phyloP scores from a whole-genome alignment of 2,329 filamentous ascomycete species.

The Penicillium sp. region DNA sequence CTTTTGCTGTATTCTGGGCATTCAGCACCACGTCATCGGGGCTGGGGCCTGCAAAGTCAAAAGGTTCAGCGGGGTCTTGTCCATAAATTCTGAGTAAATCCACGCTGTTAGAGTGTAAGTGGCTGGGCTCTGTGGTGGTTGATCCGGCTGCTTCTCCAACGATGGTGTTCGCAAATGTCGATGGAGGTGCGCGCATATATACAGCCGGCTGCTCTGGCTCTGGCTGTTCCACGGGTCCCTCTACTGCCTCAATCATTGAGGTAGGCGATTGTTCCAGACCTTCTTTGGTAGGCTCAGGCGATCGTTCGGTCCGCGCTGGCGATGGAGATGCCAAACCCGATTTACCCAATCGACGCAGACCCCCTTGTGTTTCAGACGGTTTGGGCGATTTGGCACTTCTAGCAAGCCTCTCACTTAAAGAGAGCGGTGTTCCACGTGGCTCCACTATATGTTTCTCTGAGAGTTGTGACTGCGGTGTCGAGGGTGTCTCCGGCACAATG shows the following conservation, averaged over 20 bases:
- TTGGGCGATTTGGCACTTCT: conserved; percentile 30
- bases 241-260: conserved; percentile 5
- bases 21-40: conserved; percentile 85
- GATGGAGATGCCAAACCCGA: conserved; percentile 14
- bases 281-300: conserved; percentile 18
- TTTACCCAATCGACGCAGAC: conserved; percentile 23
- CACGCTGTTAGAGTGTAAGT: conserved; percentile 31
- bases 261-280: conserved; percentile 5
- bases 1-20: conserved; percentile 74
- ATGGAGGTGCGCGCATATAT: conserved; percentile 48
- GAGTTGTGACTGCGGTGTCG: conserved; percentile 10
- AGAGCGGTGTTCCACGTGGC: conserved; percentile 28
- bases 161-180: conserved; percentile 50
- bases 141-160: conserved; percentile 31
- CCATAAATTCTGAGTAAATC: conserved; percentile 41
- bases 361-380: conserved; percentile 23
- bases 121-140: conserved; percentile 34
- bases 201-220: conserved; percentile 15
- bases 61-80: conserved; percentile 43
- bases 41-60: conserved; percentile 76
- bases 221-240: conserved; percentile 3
- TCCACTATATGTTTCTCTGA: conserved; percentile 14
- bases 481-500: conserved; percentile 7
- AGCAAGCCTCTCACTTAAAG: conserved; percentile 41
- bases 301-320: conserved; percentile 18